A percentile compares a stretch with the other conserved stretches of the same genome.
phyloP scores from a whole-genome alignment of 192 early-diverging fungal species.

The Pilobolus umbonatus region DNA sequence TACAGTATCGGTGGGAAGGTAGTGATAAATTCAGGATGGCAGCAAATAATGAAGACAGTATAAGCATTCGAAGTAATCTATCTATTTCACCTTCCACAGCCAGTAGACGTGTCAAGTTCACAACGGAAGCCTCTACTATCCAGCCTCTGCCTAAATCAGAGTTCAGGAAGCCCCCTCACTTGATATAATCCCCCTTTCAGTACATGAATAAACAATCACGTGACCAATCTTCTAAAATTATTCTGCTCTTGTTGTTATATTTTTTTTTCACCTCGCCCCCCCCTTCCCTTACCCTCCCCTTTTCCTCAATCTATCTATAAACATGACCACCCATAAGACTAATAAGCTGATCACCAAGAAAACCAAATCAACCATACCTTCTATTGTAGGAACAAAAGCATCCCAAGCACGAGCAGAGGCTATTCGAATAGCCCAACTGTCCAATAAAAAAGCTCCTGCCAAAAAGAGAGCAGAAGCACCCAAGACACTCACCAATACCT shows the following conservation, averaged over 20 bases:
- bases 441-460: neutral
- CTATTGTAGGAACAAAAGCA: conserved; percentile 2
- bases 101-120: neutral
- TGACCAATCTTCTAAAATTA: neutral
- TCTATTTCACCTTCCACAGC: conserved; percentile 1
- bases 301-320: neutral
- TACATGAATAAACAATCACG: neutral
- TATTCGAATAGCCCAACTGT: neutral
- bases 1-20: conserved; percentile 15
- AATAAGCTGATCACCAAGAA: neutral
- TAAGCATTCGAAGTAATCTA: neutral
- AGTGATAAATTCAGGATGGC: conserved; percentile 2
- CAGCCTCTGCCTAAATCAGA: neutral
- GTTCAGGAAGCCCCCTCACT: too few species aligned
- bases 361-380: neutral
- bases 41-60: neutral
- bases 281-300: neutral
- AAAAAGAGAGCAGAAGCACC: neutral
- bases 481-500: neutral
- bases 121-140: neutral
- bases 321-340: neutral
- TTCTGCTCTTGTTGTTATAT: neutral
- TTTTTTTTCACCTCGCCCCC: neutral
- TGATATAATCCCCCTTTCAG: neutral
- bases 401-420: conserved; percentile 10